phyloP scores from a whole-genome alignment of 2,329 filamentous ascomycete genomes.

The Domatiomyces catenatus region DNA sequence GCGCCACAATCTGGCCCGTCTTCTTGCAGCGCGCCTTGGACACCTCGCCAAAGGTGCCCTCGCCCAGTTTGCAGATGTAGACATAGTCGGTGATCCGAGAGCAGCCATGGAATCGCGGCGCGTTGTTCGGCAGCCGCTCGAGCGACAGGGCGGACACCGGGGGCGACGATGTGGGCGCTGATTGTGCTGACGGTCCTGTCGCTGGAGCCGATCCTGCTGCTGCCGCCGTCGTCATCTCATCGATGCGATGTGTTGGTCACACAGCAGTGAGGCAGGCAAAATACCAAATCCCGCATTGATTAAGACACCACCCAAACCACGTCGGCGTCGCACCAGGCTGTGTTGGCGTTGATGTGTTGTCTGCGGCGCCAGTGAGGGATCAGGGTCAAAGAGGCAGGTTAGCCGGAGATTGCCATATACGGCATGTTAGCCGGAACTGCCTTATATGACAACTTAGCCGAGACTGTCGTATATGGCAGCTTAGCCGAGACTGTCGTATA shows the following conservation, averaged over 20 bases:
- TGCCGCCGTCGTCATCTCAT: neutral
- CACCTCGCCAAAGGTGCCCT: constrained; percentile 89
- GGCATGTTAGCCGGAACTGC: too few species aligned
- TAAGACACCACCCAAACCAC: too few species aligned
- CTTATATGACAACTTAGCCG: too few species aligned
- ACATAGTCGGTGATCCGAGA: constrained; percentile 37
- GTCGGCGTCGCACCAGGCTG: too few species aligned
- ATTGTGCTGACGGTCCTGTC: neutral
- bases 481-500: too few species aligned
- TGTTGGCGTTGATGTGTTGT: too few species aligned
- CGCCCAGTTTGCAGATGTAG: constrained; percentile 49
- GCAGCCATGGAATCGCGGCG: constrained; percentile 62
- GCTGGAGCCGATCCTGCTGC: neutral
- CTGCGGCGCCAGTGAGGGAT: too few species aligned
- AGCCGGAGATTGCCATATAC: too few species aligned
- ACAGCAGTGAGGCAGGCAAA: neutral
- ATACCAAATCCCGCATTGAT: neutral
- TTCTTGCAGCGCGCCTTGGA: constrained; percentile 71
- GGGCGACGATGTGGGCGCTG: neutral
- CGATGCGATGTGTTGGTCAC: neutral
- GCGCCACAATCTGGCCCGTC: constrained; percentile 59
- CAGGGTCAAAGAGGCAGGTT: too few species aligned
- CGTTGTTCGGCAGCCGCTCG: constrained; percentile 32
- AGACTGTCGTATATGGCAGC: too few species aligned
- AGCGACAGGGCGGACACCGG: constrained; percentile 13